These are phyloP conservation scores for Rhizopogon sp. DNA, from an alignment of 768 basidiomycete species.

Conservation along the genomic window DNA sequence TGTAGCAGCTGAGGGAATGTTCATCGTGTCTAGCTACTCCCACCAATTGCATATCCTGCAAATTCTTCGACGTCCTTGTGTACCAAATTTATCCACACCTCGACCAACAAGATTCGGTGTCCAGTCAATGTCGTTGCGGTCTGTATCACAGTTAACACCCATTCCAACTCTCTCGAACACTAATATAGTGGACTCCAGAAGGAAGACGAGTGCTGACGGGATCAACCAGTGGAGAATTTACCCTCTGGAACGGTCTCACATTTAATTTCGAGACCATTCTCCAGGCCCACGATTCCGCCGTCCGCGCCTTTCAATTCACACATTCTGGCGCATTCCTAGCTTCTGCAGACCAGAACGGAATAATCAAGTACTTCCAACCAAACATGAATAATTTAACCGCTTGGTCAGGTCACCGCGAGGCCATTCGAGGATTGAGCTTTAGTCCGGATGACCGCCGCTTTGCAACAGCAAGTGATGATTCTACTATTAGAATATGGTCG, in stretches of 20 bases:
- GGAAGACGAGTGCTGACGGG: slow-evolving; percentile 90
- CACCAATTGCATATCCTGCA: slow-evolving; percentile 85
- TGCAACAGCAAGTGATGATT: slow-evolving; percentile 94
- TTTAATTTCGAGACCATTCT: slow-evolving; percentile 99
- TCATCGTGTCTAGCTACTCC: slow-evolving; percentile 64
- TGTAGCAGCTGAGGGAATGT: slow-evolving; percentile 22
- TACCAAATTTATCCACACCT: slow-evolving; percentile 96
- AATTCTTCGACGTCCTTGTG: slow-evolving; percentile 93
- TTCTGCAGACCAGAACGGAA: slow-evolving; percentile 87
- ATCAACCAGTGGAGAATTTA: slow-evolving; percentile 96
- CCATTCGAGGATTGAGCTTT: slow-evolving; percentile 87
- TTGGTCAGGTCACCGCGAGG: slow-evolving; percentile 92
- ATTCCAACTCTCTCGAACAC: slow-evolving; percentile 1
- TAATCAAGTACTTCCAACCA: slow-evolving; percentile 98
- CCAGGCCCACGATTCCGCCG: slow-evolving; percentile 96
- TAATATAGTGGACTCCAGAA: slow-evolving; percentile 90
- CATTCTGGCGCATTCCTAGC: slow-evolving; percentile 92
- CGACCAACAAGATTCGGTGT: slow-evolving; percentile 97
- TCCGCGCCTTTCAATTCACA: slow-evolving; percentile 85
- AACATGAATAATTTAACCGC: slow-evolving; percentile 99
- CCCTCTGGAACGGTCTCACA: slow-evolving; percentile 96
- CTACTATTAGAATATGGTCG: slow-evolving; percentile 91
- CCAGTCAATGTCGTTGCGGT: slow-evolving; percentile 95
- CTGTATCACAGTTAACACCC: slow-evolving; percentile 26
- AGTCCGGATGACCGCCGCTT: slow-evolving; percentile 90